phyloP scores from a whole-genome alignment of 2,329 filamentous ascomycete genomes.

The Cyphellophora europaea region DNA sequence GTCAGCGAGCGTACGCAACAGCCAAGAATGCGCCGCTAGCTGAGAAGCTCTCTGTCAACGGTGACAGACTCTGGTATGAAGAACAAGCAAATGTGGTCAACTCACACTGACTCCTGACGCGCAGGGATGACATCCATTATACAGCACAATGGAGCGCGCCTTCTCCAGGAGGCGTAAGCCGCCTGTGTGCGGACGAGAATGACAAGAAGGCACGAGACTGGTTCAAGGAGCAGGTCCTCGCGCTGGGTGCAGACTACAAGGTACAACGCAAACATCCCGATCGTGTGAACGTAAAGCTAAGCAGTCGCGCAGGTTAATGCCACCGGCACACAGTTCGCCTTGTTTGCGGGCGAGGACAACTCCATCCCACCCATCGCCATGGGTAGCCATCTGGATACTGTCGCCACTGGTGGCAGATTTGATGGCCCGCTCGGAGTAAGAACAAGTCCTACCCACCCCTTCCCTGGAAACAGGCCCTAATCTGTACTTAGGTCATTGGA shows the following conservation, averaged over 20 bases:
- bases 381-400: slow-evolving; percentile 20
- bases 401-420: slow-evolving; percentile 20
- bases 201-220: slow-evolving; percentile 21
- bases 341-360: slow-evolving; percentile 19
- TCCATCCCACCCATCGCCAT: slow-evolving; percentile 21
- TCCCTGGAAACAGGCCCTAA: no score
- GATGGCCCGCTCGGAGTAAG: slow-evolving; percentile 19
- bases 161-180: slow-evolving; percentile 13
- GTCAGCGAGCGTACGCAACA: no score
- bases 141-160: slow-evolving; percentile 22
- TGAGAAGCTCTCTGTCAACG: no score
- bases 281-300: no score
- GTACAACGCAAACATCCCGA: not conserved
- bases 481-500: slow-evolving; percentile 12
- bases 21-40: no score
- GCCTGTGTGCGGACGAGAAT: slow-evolving; percentile 14
- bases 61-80: no score
- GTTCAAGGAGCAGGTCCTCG: slow-evolving; percentile 18
- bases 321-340: slow-evolving; percentile 26
- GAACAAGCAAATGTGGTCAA: no score
- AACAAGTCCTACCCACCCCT: not conserved
- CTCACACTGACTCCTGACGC: no score
- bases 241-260: slow-evolving; percentile 20
- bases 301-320: slow-evolving; percentile 20
- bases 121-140: slow-evolving; percentile 12